Evolutionary conservation across 139 green algal species (phyloP).

Genomic region (Tetraselmis striata): DNA sequence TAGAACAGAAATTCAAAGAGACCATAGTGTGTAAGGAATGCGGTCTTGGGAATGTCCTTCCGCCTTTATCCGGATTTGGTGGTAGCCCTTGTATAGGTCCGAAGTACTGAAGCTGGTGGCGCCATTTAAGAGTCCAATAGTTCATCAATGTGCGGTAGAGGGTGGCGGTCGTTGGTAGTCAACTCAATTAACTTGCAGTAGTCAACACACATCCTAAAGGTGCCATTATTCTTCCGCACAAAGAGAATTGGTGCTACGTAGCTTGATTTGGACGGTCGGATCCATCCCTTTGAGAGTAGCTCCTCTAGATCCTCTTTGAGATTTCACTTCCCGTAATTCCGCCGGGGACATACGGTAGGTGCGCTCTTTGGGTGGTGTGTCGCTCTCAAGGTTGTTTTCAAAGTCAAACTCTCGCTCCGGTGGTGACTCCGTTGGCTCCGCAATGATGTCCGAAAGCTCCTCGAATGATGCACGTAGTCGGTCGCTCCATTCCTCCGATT

Average conservation of each 20-base stretch:
- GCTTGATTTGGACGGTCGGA: slow-evolving; percentile 38
- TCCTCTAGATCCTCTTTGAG: slow-evolving; percentile 37
- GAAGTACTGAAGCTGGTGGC: slow-evolving; percentile 32
- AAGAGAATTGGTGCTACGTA: slow-evolving; percentile 25
- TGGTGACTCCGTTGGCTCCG: background rate
- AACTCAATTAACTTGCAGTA: slow-evolving; percentile 42
- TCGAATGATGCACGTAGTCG: background rate
- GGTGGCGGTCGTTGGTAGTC: slow-evolving; percentile 28
- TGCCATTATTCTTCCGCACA: slow-evolving; percentile 40
- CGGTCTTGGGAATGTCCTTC: slow-evolving; percentile 34
- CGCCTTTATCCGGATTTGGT: slow-evolving; percentile 22
- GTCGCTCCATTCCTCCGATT: background rate
- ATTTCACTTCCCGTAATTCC: slow-evolving; percentile 40
- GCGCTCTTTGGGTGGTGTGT: slow-evolving; percentile 10
- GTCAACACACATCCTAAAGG: slow-evolving; percentile 43
- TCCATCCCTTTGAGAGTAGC: slow-evolving; percentile 39
- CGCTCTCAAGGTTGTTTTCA: background rate
- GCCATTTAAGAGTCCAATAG: slow-evolving; percentile 34
- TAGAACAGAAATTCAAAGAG: slow-evolving; percentile 40
- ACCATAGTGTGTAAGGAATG: slow-evolving; percentile 27
- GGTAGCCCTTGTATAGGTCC: slow-evolving; percentile 33
- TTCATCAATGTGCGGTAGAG: slow-evolving; percentile 37
- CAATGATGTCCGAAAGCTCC: background rate
- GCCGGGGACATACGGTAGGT: slow-evolving; percentile 30
- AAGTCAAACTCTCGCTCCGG: background rate